These are phyloP conservation scores for Fusarium sp. DNA, from an alignment of 2,329 filamentous ascomycete species.

Conservation along the genomic window DNA sequence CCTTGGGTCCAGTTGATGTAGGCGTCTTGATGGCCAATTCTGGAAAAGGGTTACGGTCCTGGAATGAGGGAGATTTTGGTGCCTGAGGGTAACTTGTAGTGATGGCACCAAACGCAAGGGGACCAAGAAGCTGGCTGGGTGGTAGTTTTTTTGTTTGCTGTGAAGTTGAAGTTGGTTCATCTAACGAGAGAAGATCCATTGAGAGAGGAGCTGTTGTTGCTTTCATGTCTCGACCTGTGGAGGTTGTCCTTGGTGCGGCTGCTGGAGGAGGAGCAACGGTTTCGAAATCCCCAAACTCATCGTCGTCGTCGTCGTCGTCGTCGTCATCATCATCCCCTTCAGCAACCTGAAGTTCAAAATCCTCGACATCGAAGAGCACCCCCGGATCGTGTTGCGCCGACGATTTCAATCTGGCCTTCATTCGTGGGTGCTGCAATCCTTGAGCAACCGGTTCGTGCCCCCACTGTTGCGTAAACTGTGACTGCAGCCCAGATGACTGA, in stretches of 20 bases:
- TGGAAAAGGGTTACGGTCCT: constrained; percentile 62
- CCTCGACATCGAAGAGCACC: constrained; percentile 73
- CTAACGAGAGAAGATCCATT: constrained; percentile 54
- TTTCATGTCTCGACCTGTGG: constrained; percentile 29
- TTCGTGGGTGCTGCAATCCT: constrained; percentile 15
- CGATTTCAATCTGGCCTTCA: constrained; percentile 39
- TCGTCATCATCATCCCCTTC: constrained; percentile 57
- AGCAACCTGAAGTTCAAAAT: constrained; percentile 56
- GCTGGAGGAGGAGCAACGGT: constrained; percentile 47
- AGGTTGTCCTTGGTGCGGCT: not conserved
- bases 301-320: constrained; percentile 60
- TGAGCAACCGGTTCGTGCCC: constrained; percentile 7
- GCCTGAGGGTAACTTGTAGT: constrained; percentile 54
- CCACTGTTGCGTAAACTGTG: constrained; percentile 26
- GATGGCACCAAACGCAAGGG: constrained; percentile 44
- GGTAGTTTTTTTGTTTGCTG: constrained; percentile 39
- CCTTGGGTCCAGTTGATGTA: constrained; percentile 47
- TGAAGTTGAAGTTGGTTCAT: constrained; percentile 44
- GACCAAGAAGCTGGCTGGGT: constrained; percentile 46
- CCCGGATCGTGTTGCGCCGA: constrained; percentile 54
- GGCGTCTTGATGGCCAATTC: constrained; percentile 59
- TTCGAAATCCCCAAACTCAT: constrained; percentile 68
- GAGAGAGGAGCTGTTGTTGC: constrained; percentile 40
- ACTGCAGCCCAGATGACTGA: constrained; percentile 9
- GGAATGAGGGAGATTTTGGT: constrained; percentile 62